A percentile compares a stretch with the other conserved stretches of the same genome.
These are phyloP conservation scores for Amanita pallidorosea DNA, from an alignment of 768 basidiomycete species.

Conservation along the genomic window DNA sequence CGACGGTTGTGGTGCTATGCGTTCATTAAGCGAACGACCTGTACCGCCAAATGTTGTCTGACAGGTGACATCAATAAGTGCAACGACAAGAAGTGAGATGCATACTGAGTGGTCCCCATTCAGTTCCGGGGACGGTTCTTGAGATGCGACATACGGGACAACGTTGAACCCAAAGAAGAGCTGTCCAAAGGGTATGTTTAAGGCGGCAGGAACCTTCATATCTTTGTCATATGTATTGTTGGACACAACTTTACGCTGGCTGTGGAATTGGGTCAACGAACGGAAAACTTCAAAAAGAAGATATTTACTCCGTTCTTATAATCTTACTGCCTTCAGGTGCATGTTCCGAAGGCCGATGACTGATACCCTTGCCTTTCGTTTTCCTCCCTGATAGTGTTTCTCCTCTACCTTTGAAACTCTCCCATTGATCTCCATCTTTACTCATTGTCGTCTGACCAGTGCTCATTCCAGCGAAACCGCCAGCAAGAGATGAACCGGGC, in stretches of 20 bases:
- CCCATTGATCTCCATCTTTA: conserved; percentile 79
- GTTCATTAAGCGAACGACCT: conserved; percentile 58
- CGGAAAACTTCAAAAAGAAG: background rate
- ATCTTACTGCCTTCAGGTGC: conserved; percentile 81
- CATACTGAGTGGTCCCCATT: conserved; percentile 19
- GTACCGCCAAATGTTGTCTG: conserved; percentile 48
- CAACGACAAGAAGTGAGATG: background rate
- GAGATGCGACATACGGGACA: conserved; percentile 50
- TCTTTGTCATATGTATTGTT: conserved; percentile 67
- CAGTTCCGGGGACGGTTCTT: conserved; percentile 17
- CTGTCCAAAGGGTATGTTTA: conserved; percentile 87
- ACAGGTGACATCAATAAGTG: conserved; percentile 18
- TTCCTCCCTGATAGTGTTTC: conserved; percentile 84
- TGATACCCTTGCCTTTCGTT: conserved; percentile 92
- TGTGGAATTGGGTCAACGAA: conserved; percentile 20
- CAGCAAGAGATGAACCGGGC: conserved; percentile 64
- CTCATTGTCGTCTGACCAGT: conserved; percentile 43
- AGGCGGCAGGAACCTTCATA: conserved; percentile 75
- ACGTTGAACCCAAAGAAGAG: conserved; percentile 95
- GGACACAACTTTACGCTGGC: conserved; percentile 77
- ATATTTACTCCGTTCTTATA: conserved; percentile 75
- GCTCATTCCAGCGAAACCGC: conserved; percentile 47
- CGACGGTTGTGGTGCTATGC: conserved; percentile 25
- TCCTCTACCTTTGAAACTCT: conserved; percentile 94
- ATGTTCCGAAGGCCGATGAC: conserved; percentile 71